Evolutionary conservation across 1,284 basidiomycete species (phyloP).

Genomic region (Leccinum brunneo-olivaceum): DNA sequence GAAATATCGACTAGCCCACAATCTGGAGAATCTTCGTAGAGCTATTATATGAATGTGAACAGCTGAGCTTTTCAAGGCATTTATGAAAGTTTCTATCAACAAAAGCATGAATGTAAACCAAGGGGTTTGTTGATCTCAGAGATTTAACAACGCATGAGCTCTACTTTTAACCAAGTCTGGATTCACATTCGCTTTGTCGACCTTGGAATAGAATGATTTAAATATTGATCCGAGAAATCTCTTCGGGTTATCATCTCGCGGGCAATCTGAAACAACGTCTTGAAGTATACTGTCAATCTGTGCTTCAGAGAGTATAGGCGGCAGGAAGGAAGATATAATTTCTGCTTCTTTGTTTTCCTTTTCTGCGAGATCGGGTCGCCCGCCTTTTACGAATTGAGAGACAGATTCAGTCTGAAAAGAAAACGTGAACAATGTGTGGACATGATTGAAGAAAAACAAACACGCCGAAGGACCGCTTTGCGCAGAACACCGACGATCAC

Average conservation of each 20-base stretch:
- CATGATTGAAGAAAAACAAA: constrained; percentile 31
- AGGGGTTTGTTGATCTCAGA: constrained; percentile 3
- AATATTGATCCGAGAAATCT: constrained; percentile 44
- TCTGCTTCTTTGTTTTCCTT: constrained; percentile 54
- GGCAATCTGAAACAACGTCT: constrained; percentile 33
- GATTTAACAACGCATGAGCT: constrained; percentile 36
- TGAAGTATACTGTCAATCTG: constrained; percentile 49
- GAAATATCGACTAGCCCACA: not conserved
- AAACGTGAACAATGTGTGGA: constrained; percentile 1
- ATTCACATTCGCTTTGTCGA: constrained; percentile 57
- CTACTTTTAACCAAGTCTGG: constrained; percentile 48
- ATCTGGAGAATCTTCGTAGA: constrained; percentile 3
- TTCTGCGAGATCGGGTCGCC: constrained; percentile 56
- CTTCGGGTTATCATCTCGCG: constrained; percentile 29
- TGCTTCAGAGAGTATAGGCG: constrained; percentile 47
- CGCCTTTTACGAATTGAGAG: constrained; percentile 47
- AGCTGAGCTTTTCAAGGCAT: not conserved
- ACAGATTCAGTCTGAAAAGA: constrained; percentile 52
- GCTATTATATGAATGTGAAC: not conserved
- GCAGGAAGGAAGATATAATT: constrained; percentile 50
- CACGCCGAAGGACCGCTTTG: constrained; percentile 53
- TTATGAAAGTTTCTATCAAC: constrained; percentile 5
- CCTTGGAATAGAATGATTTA: constrained; percentile 54
- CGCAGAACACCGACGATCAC: constrained; percentile 46
- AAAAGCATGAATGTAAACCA: constrained; percentile 1